Conservation (phyloP, 2,329 filamentous ascomycete species). For the Exophiala spinifera region DNA sequence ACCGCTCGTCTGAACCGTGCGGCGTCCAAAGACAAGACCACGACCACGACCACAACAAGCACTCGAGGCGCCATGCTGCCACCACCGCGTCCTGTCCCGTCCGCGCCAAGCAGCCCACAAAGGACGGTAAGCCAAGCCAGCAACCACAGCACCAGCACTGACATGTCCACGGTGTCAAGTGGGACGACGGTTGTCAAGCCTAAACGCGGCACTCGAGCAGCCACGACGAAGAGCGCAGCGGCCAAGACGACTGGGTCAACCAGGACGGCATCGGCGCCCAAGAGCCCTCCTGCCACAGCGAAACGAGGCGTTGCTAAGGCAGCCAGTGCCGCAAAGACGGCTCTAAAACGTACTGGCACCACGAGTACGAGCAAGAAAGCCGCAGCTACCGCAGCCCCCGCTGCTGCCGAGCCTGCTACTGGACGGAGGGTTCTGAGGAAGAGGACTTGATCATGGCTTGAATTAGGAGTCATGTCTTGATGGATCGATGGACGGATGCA, state of each 20-base stretch:
- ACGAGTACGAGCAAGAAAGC: conserved; percentile 36
- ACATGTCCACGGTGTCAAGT: conserved; percentile 20
- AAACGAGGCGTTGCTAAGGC: conserved; percentile 20
- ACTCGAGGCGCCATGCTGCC: conserved; percentile 27
- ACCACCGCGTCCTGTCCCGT: conserved; percentile 23
- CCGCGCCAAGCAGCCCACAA: conserved; percentile 18
- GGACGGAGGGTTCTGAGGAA: conserved; percentile 43
- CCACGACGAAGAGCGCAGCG: conserved; percentile 10
- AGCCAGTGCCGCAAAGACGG: conserved; percentile 18
- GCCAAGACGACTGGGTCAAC: conserved; percentile 5
- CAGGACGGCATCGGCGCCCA: neutral
- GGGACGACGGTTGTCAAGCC: conserved; percentile 27
- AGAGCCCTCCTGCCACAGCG: conserved; percentile 7
- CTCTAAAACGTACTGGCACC: conserved; percentile 31
- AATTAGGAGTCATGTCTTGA: too few relatives aligned
- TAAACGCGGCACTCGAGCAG: conserved; percentile 16
- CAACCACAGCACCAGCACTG: conserved; percentile 22
- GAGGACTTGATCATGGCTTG: conserved; percentile 24
- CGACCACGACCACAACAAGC: neutral
- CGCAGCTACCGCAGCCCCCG: conserved; percentile 33
- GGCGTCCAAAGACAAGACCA: conserved; percentile 26
- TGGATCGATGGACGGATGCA: too few relatives aligned
- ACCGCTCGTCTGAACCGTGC: conserved; percentile 25
- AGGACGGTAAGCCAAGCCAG: conserved; percentile 23
- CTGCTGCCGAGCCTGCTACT: conserved; percentile 22